These are phyloP conservation scores for Phialemonium atrogriseum DNA, from an alignment of 2,329 filamentous ascomycete species.

Conservation along the genomic window DNA sequence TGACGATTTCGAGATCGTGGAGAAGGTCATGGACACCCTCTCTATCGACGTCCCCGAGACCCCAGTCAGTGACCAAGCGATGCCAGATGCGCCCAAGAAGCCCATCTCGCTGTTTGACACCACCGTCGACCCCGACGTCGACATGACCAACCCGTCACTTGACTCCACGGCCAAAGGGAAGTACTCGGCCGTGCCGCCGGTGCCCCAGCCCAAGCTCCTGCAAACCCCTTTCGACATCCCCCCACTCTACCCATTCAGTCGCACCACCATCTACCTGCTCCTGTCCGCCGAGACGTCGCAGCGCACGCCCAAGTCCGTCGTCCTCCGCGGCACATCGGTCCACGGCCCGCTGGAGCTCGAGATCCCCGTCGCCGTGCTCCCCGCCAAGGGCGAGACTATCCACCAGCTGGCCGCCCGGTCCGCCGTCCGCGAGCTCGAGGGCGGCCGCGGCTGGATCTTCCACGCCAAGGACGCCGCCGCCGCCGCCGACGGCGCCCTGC, in stretches of 20 bases:
- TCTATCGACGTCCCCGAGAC: constrained; percentile 23
- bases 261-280: constrained; percentile 58
- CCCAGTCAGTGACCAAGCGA: constrained; percentile 8
- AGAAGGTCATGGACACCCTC: constrained; percentile 44
- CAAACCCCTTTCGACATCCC: constrained; percentile 59
- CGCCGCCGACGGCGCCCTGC: constrained; percentile 21
- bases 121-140: constrained; percentile 32
- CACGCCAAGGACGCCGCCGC: constrained; percentile 34
- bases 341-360: constrained; percentile 54
- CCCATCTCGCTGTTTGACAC: constrained; percentile 54
- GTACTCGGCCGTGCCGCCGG: constrained; percentile 41
- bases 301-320: constrained; percentile 43
- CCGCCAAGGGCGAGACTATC: constrained; percentile 42
- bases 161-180: constrained; percentile 19
- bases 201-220: constrained; percentile 47
- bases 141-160: constrained; percentile 17
- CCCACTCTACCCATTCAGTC: constrained; percentile 56
- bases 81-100: constrained; percentile 19
- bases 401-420: constrained; percentile 65
- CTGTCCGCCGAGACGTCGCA: constrained; percentile 41
- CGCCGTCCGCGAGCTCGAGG: constrained; percentile 60
- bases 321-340: constrained; percentile 47
- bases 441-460: constrained; percentile 58
- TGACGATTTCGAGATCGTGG: constrained; percentile 56
- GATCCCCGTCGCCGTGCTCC: constrained; percentile 49